Evolutionary conservation across 176 grass and related monocot species (phyloP).

Genomic region (Typha latifolia): DNA sequence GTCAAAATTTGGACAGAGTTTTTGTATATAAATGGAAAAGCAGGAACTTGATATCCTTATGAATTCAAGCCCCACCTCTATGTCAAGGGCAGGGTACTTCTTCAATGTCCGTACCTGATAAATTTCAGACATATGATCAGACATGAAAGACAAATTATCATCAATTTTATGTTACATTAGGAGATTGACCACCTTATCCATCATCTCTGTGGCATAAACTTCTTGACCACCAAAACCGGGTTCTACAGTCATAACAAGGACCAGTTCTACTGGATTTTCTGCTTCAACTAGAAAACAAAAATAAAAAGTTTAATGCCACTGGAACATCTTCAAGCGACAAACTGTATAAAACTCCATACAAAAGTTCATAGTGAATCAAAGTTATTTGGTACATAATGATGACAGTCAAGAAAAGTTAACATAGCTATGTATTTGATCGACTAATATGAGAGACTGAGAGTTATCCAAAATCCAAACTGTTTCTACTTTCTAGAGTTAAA

Average conservation of each 20-base stretch:
- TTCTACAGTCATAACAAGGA: slow-evolving; percentile 97
- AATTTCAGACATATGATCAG: slow-evolving; percentile 9
- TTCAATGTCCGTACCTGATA: slow-evolving; percentile 66
- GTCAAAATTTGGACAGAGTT: background rate
- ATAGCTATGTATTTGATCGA: too few species aligned
- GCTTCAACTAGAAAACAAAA: slow-evolving; percentile 45
- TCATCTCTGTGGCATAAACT: slow-evolving; percentile 97
- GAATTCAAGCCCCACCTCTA: slow-evolving; percentile 49
- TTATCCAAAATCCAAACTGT: too few species aligned
- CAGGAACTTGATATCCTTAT: background rate
- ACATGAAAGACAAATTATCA: background rate
- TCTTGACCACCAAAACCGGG: slow-evolving; percentile 97
- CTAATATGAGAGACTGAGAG: too few species aligned
- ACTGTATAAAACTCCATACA: background rate
- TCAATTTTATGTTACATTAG: background rate
- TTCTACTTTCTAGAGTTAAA: too few species aligned
- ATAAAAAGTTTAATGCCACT: background rate
- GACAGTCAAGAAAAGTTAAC: too few species aligned
- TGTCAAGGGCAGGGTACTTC: slow-evolving; percentile 88
- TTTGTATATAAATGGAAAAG: background rate
- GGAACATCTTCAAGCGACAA: slow-evolving; percentile 4
- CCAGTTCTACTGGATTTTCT: slow-evolving; percentile 75
- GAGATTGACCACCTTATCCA: slow-evolving; percentile 68
- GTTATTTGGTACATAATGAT: too few species aligned
- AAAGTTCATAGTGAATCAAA: too few species aligned